Evolutionary conservation across 768 basidiomycete species (phyloP).

Genomic region (Naematelia aurantialba): DNA sequence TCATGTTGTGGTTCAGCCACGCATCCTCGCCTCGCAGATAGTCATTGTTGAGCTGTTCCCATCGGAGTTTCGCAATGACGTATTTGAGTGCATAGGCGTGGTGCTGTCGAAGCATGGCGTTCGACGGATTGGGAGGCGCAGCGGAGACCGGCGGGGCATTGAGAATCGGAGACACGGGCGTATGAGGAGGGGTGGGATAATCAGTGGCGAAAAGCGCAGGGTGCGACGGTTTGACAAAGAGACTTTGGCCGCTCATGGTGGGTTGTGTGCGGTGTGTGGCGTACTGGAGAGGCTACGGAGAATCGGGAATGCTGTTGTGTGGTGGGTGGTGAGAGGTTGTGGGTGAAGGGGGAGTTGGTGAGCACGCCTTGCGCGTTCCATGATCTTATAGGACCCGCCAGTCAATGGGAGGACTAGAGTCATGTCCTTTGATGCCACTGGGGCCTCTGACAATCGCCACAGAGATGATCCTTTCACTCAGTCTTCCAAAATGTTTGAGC

Average conservation of each 20-base stretch:
- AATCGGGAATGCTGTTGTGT: background rate
- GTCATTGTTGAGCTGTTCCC: constrained; percentile 34
- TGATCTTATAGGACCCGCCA: background rate
- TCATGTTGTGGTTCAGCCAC: constrained; percentile 26
- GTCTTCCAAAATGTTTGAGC: background rate
- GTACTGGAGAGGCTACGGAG: background rate
- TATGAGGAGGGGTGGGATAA: constrained; percentile 28
- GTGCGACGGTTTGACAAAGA: constrained; percentile 16
- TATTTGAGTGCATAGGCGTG: constrained; percentile 32
- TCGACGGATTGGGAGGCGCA: constrained; percentile 17
- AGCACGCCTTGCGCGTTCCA: background rate
- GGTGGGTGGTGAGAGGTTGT: background rate
- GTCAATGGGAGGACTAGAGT: background rate
- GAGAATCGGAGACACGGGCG: constrained; percentile 11
- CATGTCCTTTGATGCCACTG: background rate
- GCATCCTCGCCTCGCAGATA: constrained; percentile 36
- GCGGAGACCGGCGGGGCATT: background rate
- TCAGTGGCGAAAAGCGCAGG: constrained; percentile 26
- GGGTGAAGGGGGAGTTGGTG: background rate
- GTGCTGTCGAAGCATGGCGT: constrained; percentile 30
- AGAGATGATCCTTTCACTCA: background rate
- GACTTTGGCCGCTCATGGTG: background rate
- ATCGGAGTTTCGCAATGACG: constrained; percentile 34
- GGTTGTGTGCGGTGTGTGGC: background rate
- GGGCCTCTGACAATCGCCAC: background rate